Evolutionary conservation across 2,329 filamentous ascomycete species (phyloP).

Genomic region (Hypoxylon sp.): DNA sequence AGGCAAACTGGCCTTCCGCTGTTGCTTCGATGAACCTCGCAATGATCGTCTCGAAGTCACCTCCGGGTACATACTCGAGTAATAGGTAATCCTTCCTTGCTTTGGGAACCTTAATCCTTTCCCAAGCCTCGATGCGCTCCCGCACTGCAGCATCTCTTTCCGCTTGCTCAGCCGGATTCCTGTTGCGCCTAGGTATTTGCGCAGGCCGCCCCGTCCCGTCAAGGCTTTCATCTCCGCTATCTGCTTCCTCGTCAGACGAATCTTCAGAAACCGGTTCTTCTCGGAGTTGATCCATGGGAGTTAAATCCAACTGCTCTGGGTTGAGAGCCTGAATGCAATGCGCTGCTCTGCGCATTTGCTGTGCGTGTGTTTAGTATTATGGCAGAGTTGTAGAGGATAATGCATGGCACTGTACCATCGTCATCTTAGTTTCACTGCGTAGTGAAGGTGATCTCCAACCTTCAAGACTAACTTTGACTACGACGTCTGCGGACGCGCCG

Average conservation of each 20-base stretch:
- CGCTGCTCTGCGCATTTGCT: conserved; percentile 21
- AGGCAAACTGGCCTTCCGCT: background rate
- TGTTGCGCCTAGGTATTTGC: background rate
- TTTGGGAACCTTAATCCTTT: background rate
- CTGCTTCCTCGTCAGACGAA: conserved; percentile 10
- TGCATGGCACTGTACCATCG: conserved; percentile 12
- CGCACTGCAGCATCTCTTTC: background rate
- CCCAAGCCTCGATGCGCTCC: background rate
- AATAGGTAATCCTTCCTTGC: conserved; percentile 25
- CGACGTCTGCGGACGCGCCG: conserved; percentile 8
- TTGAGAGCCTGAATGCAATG: conserved; percentile 29
- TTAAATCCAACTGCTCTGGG: background rate
- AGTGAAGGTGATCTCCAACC: conserved; percentile 6
- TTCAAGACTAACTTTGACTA: conserved; percentile 10
- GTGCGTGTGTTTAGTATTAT: conserved; percentile 1
- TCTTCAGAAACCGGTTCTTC: background rate
- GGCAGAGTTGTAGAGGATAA: too few relatives aligned
- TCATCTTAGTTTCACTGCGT: conserved; percentile 15
- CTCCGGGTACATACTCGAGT: conserved; percentile 28
- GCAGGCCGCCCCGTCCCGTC: background rate
- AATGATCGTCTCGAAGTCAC: conserved; percentile 19
- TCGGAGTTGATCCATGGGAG: background rate
- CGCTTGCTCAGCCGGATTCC: background rate
- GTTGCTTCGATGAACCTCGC: background rate
- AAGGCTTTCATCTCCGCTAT: conserved; percentile 34